A percentile compares a stretch with the other conserved stretches of the same genome.
Evolutionary conservation across 1,284 basidiomycete genomes (phyloP).

Genomic region (Irpex lacteus): DNA sequence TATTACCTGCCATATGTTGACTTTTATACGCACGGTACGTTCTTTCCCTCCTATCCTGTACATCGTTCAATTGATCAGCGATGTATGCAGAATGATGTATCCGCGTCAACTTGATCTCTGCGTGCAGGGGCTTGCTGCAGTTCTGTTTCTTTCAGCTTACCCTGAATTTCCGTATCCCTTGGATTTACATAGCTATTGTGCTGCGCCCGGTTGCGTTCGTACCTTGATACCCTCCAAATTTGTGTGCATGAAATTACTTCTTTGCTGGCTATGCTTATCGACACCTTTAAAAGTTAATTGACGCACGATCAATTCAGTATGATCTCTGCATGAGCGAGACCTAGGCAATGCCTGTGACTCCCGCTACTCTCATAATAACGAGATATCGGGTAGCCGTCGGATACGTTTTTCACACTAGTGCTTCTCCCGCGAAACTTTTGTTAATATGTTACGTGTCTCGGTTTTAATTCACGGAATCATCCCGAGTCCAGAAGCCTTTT

Average conservation of each 20-base stretch:
- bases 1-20: slow-evolving; percentile 74
- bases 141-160: no score
- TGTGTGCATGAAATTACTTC: neutral
- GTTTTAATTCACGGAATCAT: neutral
- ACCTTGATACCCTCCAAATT: neutral
- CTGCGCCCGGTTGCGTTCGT: neutral
- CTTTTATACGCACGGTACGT: slow-evolving; percentile 32
- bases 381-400: neutral
- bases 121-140: neutral
- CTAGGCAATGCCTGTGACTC: neutral
- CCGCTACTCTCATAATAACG: neutral
- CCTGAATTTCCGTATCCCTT: no score
- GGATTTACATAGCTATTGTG: no score
- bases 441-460: neutral
- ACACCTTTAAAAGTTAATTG: neutral
- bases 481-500: neutral
- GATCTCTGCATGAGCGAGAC: neutral
- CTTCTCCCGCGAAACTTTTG: slow-evolving; percentile 7
- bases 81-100: slow-evolving; percentile 8
- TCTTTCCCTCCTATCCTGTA: neutral
- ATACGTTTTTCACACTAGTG: neutral
- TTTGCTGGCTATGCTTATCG: neutral
- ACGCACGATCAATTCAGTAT: neutral
- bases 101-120: neutral
- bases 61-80: neutral